Base-by-base conservation (phyloP, 2,329 filamentous ascomycete genomes). In the Penicillium psychrosexuale region DNA sequence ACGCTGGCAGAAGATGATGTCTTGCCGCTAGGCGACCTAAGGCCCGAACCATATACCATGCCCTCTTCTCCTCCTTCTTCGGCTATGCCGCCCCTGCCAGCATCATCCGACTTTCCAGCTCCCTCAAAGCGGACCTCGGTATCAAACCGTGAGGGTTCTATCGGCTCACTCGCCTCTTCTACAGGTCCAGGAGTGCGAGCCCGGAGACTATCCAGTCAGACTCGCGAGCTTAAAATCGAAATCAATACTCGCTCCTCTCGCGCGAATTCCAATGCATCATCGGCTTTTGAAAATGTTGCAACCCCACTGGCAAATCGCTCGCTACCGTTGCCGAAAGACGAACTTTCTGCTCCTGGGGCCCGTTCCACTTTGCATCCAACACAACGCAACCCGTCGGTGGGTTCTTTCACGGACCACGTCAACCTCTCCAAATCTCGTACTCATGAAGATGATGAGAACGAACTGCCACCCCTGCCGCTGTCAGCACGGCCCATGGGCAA, bases 141-240 rank as follows among this genome's bases (percentile, higher is more conserved):
- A 28, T 58, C 56, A 38, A 55, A 56, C 11, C 61, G 57, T 34
- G 56, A 53, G 58, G 59, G 65, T 17, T 50, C 58, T 19, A 60
- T 63, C 52, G 59, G 60, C 7, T 62, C 61, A 34, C 59, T 63
- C 51, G 62, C 66, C 12, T 53, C 51, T 36, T 48, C 37, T 17
- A 42, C 37, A 2, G 63, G 71, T 22, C 72, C 72, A 53, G 80
- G 85, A 38, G 89, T 95, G 48, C 83, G 90, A 50, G 90, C 82
- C 63, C 83, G 92, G 57, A 84, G 92, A 58, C 76, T 96, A 31
- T 96, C 92, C 3, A 89, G 88, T 8, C 87, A 90, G 64, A 90
- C 83, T 13, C 92, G 89, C 69, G 89, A 92, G 66, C 78, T 97
- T 47, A 96, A 91, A 75, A 97, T 97, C 53, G 90, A 97, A 72